phyloP scores from a whole-genome alignment of 164 flowering plant species.

The Piper betle region DNA sequence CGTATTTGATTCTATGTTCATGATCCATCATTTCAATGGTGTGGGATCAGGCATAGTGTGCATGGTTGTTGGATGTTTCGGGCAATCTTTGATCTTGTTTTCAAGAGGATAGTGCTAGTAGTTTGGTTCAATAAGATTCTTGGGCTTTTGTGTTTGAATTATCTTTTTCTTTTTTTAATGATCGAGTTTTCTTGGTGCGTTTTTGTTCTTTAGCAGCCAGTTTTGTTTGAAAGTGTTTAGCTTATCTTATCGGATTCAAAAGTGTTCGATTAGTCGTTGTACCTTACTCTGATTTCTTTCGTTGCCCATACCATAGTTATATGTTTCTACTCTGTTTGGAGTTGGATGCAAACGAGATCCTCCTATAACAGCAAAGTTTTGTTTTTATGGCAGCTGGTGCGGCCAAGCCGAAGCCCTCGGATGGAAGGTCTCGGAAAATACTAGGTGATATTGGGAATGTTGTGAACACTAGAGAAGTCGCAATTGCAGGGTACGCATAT shows the following conservation, averaged over 20 bases:
- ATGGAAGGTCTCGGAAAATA: slow-evolving; percentile 49
- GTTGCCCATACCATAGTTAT: background rate
- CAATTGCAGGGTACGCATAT: slow-evolving; percentile 11
- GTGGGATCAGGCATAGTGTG: too few relatives aligned
- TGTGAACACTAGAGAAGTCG: slow-evolving; percentile 32
- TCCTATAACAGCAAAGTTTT: slow-evolving; percentile 15
- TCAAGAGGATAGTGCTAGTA: too few relatives aligned
- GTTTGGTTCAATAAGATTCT: too few relatives aligned
- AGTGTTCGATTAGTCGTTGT: background rate
- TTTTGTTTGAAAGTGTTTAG: background rate
- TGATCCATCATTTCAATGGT: too few relatives aligned
- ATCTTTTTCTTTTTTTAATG: too few relatives aligned
- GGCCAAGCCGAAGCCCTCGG: slow-evolving; percentile 38
- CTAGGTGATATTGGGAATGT: slow-evolving; percentile 77
- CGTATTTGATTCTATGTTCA: too few relatives aligned
- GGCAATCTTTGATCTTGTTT: too few relatives aligned
- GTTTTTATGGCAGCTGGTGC: slow-evolving; percentile 29
- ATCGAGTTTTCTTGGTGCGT: background rate
- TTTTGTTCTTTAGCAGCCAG: background rate
- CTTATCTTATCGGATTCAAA: background rate
- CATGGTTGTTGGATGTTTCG: too few relatives aligned
- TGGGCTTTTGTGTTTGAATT: too few relatives aligned
- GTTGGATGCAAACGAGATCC: too few relatives aligned
- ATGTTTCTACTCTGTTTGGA: too few relatives aligned
- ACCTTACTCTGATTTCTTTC: background rate